Evolutionary conservation across 2,329 filamentous ascomycete species (phyloP).

Genomic region (Penicillium sp.): DNA sequence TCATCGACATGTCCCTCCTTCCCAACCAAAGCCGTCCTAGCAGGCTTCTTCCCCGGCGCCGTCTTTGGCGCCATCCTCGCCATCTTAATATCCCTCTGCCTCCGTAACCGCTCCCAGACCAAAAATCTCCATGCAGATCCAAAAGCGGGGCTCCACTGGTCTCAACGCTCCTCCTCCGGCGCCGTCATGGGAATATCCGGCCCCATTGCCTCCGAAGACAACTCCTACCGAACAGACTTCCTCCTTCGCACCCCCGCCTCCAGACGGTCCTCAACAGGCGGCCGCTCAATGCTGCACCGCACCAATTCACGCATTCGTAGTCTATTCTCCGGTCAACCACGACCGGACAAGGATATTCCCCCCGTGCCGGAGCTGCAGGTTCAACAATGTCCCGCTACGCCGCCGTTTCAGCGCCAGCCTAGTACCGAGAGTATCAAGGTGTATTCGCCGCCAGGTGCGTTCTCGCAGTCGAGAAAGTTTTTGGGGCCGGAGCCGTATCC

Average conservation of each 20-base stretch:
- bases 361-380: constrained; percentile 23
- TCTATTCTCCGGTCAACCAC: constrained; percentile 36
- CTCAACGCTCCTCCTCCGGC: constrained; percentile 39
- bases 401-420: constrained; percentile 31
- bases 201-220: constrained; percentile 49
- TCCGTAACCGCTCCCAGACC: constrained; percentile 34
- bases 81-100: constrained; percentile 54
- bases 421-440: constrained; percentile 53
- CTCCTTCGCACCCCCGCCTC: constrained; percentile 37
- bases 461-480: constrained; percentile 31
- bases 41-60: constrained; percentile 53
- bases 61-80: constrained; percentile 54
- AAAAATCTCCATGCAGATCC: constrained; percentile 27
- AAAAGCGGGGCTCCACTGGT: constrained; percentile 35
- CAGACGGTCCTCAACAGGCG: constrained; percentile 30
- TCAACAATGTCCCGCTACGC: constrained; percentile 26
- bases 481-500: constrained; percentile 35
- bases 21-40: constrained; percentile 46
- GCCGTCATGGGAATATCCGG: constrained; percentile 45
- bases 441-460: constrained; percentile 48
- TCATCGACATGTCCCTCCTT: constrained; percentile 42
- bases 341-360: constrained; percentile 28
- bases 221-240: constrained; percentile 50
- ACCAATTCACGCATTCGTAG: constrained; percentile 44
- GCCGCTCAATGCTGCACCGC: constrained; percentile 40